Evolutionary conservation across 2,329 filamentous ascomycete genomes (phyloP).

Genomic region (Cephalotrichum gorgonifer): DNA sequence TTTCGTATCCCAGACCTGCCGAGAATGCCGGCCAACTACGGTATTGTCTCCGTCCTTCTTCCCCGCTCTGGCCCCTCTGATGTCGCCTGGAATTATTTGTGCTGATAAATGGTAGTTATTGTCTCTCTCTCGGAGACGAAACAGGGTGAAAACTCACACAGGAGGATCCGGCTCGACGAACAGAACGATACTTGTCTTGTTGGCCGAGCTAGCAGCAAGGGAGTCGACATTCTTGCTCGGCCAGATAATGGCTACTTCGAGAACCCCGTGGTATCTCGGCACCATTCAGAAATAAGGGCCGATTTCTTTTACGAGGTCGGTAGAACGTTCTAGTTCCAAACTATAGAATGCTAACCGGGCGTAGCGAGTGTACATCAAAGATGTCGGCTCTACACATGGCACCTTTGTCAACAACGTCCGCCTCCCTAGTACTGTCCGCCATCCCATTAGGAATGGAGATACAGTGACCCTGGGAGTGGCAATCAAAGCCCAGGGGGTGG

Average conservation of each 20-base stretch:
- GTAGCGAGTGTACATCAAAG: conserved; percentile 6
- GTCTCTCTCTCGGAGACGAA: background rate
- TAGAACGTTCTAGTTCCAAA: background rate
- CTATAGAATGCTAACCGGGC: background rate
- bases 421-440: background rate
- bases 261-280: conserved; percentile 8
- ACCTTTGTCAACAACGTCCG: conserved; percentile 6
- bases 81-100: background rate
- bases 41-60: background rate
- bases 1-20: background rate
- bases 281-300: conserved; percentile 6
- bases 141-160: background rate
- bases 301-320: conserved; percentile 5
- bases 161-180: conserved; percentile 2
- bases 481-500: conserved; percentile 2
- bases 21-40: background rate
- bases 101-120: background rate
- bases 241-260: conserved; percentile 5
- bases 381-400: conserved; percentile 7
- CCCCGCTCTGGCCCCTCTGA: background rate
- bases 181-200: conserved; percentile 2
- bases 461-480: conserved; percentile 5
- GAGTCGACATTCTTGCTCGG: background rate
- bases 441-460: conserved; percentile 4
- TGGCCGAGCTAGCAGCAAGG: conserved; percentile 6